Conservation (phyloP, 2,329 filamentous ascomycete species). For the Simplicillium sp. region DNA sequence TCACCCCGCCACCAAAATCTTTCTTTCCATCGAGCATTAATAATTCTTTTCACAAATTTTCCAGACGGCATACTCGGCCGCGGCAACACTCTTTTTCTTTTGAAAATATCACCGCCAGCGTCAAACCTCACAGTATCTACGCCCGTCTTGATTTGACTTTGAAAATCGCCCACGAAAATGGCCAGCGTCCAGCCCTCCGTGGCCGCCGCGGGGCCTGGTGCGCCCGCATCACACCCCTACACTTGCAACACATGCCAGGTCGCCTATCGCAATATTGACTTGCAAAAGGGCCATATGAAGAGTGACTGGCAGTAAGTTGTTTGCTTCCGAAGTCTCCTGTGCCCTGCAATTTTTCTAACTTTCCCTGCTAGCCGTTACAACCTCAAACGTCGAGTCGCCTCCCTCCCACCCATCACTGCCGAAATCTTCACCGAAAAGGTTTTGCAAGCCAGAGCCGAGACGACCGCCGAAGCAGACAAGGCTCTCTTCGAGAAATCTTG, state of each 20-base stretch:
- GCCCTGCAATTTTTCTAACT: slow-evolving; percentile 3
- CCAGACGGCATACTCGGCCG: neutral
- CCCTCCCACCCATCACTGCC: slow-evolving; percentile 80
- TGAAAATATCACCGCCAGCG: neutral
- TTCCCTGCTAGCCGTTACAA: slow-evolving; percentile 67
- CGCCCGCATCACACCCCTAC: slow-evolving; percentile 64
- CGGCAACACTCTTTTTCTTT: neutral
- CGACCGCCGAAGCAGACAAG: slow-evolving; percentile 76
- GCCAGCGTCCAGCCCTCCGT: slow-evolving; percentile 26
- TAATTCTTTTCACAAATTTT: slow-evolving; percentile 8
- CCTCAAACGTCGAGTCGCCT: slow-evolving; percentile 86
- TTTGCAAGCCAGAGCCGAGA: slow-evolving; percentile 75
- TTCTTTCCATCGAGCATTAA: slow-evolving; percentile 11
- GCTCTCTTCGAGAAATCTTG: slow-evolving; percentile 83
- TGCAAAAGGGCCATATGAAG: slow-evolving; percentile 94
- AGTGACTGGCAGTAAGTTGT: slow-evolving; percentile 90
- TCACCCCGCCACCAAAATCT: slow-evolving; percentile 16
- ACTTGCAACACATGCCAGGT: slow-evolving; percentile 98
- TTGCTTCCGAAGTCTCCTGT: neutral
- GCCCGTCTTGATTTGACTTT: neutral
- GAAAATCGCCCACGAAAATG: slow-evolving; percentile 26
- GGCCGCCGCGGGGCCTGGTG: slow-evolving; percentile 15
- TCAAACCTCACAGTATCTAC: too few species aligned
- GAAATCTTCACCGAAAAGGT: slow-evolving; percentile 96
- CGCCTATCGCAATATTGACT: slow-evolving; percentile 86